Conservation (phyloP, 139 green algal species). For the Chlamydomonas eustigma region DNA sequence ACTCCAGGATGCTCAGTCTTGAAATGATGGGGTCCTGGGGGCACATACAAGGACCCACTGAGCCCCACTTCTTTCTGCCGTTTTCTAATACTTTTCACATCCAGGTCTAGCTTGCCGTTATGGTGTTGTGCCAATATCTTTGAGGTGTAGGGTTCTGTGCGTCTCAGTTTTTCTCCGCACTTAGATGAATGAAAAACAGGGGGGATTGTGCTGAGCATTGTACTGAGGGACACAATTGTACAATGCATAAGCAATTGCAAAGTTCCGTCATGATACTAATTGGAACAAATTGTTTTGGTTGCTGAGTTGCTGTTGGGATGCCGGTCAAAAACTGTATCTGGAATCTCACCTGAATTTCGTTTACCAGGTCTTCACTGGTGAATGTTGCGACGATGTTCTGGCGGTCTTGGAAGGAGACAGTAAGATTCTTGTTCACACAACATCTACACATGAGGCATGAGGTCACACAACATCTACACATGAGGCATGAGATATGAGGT, state of each 20-base stretch:
- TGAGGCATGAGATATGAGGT: too few species aligned
- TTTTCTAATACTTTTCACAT: slow-evolving; percentile 29
- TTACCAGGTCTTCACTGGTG: slow-evolving; percentile 11
- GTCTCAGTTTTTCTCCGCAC: slow-evolving; percentile 31
- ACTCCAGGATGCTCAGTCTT: slow-evolving; percentile 9
- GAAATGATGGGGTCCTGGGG: slow-evolving; percentile 13
- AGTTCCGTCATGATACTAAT: neutral
- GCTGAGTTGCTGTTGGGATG: too few species aligned
- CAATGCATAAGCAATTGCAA: neutral
- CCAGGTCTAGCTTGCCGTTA: slow-evolving; percentile 32
- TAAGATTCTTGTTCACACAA: slow-evolving; percentile 5
- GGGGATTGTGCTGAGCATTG: too few species aligned
- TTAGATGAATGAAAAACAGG: too few species aligned
- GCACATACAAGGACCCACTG: slow-evolving; percentile 21
- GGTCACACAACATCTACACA: slow-evolving; percentile 11
- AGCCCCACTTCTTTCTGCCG: slow-evolving; percentile 21
- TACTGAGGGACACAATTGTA: slow-evolving; percentile 4
- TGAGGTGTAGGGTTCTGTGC: slow-evolving; percentile 26
- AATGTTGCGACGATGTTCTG: slow-evolving; percentile 13
- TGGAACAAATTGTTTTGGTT: too few species aligned
- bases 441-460: slow-evolving; percentile 14
- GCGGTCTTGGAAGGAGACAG: slow-evolving; percentile 18
- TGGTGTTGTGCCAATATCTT: slow-evolving; percentile 13
- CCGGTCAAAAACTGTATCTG: neutral
- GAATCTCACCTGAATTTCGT: slow-evolving; percentile 16